Percentiles rank a stretch among this genome's conserved stretches.
Conservation (phyloP, 2,329 filamentous ascomycete genomes). For the Nothopassalora personata region DNA sequence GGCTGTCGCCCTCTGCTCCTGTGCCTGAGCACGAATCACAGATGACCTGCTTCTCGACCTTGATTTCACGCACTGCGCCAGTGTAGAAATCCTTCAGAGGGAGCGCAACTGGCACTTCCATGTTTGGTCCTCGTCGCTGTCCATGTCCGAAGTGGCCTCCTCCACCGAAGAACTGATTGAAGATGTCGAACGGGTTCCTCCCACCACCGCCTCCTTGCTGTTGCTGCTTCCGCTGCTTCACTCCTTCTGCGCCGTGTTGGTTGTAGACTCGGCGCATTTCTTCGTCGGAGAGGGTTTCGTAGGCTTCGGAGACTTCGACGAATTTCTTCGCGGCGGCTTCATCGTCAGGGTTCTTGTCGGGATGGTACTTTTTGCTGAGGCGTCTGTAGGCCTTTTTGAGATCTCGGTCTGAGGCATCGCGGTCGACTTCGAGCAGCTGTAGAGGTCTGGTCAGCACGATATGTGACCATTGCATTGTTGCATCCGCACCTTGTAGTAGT, state of each 20-base stretch:
- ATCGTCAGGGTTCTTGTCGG: conserved; percentile 93
- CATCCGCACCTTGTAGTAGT: conserved; percentile 71
- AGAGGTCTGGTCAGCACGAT: conserved; percentile 29
- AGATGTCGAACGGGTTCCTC: conserved; percentile 92
- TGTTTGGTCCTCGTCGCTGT: conserved; percentile 76
- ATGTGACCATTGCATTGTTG: neutral
- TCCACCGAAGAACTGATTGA: conserved; percentile 93
- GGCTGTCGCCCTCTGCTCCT: conserved; percentile 71
- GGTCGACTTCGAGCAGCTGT: conserved; percentile 74
- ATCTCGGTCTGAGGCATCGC: conserved; percentile 73
- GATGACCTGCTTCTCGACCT: conserved; percentile 89
- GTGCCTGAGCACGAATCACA: conserved; percentile 87
- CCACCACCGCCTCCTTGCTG: conserved; percentile 55
- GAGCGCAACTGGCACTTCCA: conserved; percentile 77
- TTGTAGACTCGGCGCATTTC: conserved; percentile 88
- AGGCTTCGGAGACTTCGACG: conserved; percentile 88
- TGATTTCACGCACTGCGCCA: conserved; percentile 78
- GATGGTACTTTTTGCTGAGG: conserved; percentile 92
- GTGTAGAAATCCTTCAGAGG: conserved; percentile 89
- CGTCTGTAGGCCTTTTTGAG: conserved; percentile 91
- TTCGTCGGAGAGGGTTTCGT: conserved; percentile 78
- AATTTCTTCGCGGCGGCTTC: conserved; percentile 81
- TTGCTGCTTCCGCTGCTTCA: conserved; percentile 75
- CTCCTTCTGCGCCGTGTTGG: conserved; percentile 83
- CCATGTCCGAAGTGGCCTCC: conserved; percentile 67